These are phyloP conservation scores for Boeremia lycopersici DNA, from an alignment of 2,329 filamentous ascomycete genomes.

Conservation along the genomic window DNA sequence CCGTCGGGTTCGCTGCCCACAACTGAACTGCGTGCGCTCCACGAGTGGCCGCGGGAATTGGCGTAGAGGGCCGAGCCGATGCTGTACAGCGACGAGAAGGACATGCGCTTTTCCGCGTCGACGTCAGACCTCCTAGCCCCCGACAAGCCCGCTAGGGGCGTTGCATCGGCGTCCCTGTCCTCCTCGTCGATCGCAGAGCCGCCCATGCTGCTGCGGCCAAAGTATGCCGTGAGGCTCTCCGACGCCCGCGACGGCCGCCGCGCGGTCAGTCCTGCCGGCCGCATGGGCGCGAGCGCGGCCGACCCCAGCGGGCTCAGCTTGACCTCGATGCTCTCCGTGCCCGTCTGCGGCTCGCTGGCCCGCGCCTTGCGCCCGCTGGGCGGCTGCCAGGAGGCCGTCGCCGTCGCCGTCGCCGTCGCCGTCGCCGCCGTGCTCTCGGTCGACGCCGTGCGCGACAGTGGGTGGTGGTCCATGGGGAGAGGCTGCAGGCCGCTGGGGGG, in stretches of 20 bases:
- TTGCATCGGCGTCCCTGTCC: conserved; percentile 50
- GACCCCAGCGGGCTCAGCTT: conserved; percentile 66
- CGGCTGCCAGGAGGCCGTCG: conserved; percentile 45
- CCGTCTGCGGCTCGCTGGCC: conserved; percentile 65
- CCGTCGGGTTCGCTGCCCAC: conserved; percentile 54
- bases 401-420: conserved; percentile 50
- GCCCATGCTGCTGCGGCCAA: conserved; percentile 26
- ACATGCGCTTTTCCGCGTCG: conserved; percentile 67
- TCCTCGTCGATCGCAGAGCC: conserved; percentile 57
- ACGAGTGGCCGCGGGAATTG: conserved; percentile 59
- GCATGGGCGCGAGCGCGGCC: conserved; percentile 52
- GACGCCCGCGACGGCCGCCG: conserved; percentile 51
- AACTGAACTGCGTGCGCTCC: conserved; percentile 54
- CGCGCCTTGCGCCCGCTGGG: conserved; percentile 59
- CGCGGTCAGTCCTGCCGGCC: conserved; percentile 29
- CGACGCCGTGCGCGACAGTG: conserved; percentile 45
- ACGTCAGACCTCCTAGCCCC: conserved; percentile 58
- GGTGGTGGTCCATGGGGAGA: conserved; percentile 31
- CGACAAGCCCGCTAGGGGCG: conserved; percentile 49
- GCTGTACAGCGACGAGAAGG: conserved; percentile 75
- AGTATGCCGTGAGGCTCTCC: conserved; percentile 49
- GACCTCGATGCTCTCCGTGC: conserved; percentile 63
- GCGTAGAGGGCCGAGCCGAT: conserved; percentile 63
- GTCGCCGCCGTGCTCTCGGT: conserved; percentile 53
- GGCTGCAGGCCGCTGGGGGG: neutral